These are phyloP conservation scores for Hymenoscyphus albidus DNA, from an alignment of 2,329 filamentous ascomycete genomes.

Conservation along the genomic window DNA sequence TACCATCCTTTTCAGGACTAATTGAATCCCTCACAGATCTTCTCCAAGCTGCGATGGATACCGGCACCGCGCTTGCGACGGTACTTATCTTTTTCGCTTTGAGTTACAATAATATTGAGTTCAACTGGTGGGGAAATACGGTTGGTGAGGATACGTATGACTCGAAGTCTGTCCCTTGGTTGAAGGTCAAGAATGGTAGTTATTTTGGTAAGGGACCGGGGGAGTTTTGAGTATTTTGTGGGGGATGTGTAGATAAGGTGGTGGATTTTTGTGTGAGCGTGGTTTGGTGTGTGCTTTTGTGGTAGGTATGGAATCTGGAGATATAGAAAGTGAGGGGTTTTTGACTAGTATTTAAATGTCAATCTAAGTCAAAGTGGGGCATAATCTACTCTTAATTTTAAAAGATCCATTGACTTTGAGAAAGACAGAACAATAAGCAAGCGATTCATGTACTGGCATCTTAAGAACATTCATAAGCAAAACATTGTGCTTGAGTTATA, in stretches of 20 bases:
- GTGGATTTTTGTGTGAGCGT: too few species aligned
- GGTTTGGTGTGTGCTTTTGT: too few species aligned
- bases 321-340: too few species aligned
- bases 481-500: too few species aligned
- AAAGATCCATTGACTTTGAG: too few species aligned
- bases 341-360: too few species aligned
- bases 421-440: too few species aligned
- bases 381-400: too few species aligned
- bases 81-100: constrained; percentile 62
- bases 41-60: constrained; percentile 66
- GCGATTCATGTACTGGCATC: too few species aligned
- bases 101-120: constrained; percentile 56
- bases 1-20: background rate
- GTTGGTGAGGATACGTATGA: constrained; percentile 37
- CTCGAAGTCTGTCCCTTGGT: constrained; percentile 35
- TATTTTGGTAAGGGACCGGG: constrained; percentile 36
- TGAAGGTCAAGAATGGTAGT: constrained; percentile 31
- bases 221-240: constrained; percentile 24
- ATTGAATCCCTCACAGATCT: constrained; percentile 42
- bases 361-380: too few species aligned
- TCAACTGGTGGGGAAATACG: constrained; percentile 61
- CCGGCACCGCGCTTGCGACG: constrained; percentile 61
- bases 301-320: too few species aligned
- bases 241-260: background rate
- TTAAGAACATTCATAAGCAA: too few species aligned